Evolutionary conservation across 176 grass and related monocot species (phyloP).

Genomic region (Carex kokanica): DNA sequence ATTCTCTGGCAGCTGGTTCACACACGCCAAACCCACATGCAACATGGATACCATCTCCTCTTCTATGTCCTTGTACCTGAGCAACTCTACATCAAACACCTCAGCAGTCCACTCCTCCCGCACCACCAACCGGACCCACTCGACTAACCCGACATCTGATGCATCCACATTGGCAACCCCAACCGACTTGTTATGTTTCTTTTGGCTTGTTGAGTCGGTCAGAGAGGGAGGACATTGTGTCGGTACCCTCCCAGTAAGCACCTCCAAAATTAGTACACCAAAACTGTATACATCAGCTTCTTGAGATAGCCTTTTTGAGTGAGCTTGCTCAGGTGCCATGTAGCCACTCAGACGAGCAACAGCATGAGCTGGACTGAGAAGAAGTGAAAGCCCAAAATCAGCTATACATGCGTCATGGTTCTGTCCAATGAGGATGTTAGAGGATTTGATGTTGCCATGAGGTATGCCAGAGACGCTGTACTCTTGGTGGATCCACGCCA

Average conservation of each 20-base stretch:
- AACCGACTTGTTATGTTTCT: slow-evolving; percentile 18
- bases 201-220: background rate
- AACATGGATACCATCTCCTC: slow-evolving; percentile 84
- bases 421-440: slow-evolving; percentile 63
- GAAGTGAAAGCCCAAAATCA: slow-evolving; percentile 60
- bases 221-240: slow-evolving; percentile 30
- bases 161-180: background rate
- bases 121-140: slow-evolving; percentile 82
- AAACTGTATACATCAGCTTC: slow-evolving; percentile 80
- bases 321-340: slow-evolving; percentile 51
- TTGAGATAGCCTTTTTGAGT: slow-evolving; percentile 52
- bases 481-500: slow-evolving; percentile 59
- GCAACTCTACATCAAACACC: slow-evolving; percentile 83
- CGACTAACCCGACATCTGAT: background rate
- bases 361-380: slow-evolving; percentile 51
- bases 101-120: slow-evolving; percentile 79
- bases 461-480: slow-evolving; percentile 43
- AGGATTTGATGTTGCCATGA: slow-evolving; percentile 74
- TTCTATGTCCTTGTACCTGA: slow-evolving; percentile 70
- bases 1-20: slow-evolving; percentile 44
- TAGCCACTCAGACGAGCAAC: slow-evolving; percentile 54
- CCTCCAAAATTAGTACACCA: slow-evolving; percentile 69
- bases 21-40: slow-evolving; percentile 62
- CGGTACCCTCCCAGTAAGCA: slow-evolving; percentile 55
- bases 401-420: slow-evolving; percentile 46